A percentile compares a stretch with the other conserved stretches of the same genome.
Conservation (phyloP, 495 filamentous ascomycete species). For the Cudoniella acicularis region DNA sequence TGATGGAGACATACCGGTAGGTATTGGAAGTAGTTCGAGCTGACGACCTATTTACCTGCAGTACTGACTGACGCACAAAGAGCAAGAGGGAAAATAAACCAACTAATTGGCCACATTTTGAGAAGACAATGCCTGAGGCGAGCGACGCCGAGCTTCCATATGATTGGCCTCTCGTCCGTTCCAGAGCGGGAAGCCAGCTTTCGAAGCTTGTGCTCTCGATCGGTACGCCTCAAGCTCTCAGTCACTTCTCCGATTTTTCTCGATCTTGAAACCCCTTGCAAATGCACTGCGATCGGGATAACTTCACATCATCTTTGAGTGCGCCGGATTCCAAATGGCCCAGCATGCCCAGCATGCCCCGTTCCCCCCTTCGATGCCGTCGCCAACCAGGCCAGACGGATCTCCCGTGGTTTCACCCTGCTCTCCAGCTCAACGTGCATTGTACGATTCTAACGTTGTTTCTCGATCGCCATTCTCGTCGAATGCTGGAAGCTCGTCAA, state of each 20-base stretch:
- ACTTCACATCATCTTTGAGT: neutral
- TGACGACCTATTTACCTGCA: too few relatives aligned
- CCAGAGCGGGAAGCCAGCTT: too few relatives aligned
- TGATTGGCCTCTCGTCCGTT: too few relatives aligned
- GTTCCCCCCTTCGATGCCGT: neutral
- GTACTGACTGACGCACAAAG: too few relatives aligned
- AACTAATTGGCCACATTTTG: too few relatives aligned
- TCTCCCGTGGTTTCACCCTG: neutral
- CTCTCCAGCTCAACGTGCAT: neutral
- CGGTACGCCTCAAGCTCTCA: neutral
- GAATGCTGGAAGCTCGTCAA: too few relatives aligned
- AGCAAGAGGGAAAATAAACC: too few relatives aligned
- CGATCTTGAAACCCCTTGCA: neutral
- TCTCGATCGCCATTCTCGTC: neutral
- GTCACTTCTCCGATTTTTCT: neutral
- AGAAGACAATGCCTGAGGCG: too few relatives aligned
- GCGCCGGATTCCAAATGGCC: neutral
- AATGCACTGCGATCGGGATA: neutral
- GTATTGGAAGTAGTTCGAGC: too few relatives aligned
- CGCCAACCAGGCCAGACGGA: neutral
- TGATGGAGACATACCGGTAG: too few relatives aligned
- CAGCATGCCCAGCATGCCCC: neutral
- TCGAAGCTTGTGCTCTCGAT: too few relatives aligned
- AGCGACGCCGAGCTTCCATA: too few relatives aligned
- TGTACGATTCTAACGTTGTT: neutral